These are phyloP conservation scores for Phytophthora brassicae DNA, from an alignment of 352 stramenopile genomes.

Conservation along the genomic window DNA sequence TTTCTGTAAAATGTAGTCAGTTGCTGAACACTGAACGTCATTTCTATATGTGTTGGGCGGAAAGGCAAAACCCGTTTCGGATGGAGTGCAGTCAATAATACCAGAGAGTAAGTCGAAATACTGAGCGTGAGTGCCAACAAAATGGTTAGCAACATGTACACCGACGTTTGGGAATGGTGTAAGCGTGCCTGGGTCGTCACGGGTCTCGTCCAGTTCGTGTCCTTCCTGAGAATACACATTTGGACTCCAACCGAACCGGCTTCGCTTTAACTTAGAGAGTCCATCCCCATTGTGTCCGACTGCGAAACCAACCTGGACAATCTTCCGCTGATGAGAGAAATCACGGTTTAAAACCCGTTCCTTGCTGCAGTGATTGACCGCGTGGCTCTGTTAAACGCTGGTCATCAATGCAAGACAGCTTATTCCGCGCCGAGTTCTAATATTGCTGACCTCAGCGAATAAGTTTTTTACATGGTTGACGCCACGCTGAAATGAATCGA, in stretches of 20 bases:
- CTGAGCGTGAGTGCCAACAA: conserved; percentile 1
- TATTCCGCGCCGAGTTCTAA: background rate
- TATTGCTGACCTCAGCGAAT: background rate
- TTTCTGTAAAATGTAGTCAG: conserved; percentile 11
- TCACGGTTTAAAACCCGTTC: background rate
- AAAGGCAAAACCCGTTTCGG: conserved; percentile 22
- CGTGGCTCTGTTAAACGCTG: background rate
- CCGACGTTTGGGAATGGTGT: background rate
- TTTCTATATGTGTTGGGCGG: too few species aligned
- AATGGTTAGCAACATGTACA: conserved; percentile 13
- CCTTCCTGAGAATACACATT: conserved; percentile 15
- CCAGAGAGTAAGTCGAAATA: conserved; percentile 9
- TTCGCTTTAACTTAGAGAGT: background rate
- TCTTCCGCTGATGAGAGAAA: too few species aligned
- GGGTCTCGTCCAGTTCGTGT: background rate
- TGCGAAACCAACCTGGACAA: conserved; percentile 11
- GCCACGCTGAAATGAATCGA: conserved; percentile 1
- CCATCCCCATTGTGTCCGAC: background rate
- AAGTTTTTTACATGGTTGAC: conserved; percentile 13
- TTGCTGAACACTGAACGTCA: too few species aligned
- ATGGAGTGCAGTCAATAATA: conserved; percentile 6
- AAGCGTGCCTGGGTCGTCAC: background rate
- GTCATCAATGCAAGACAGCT: background rate
- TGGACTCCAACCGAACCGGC: too few species aligned
- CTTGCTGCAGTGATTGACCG: background rate